Percentiles rank a stretch among this genome's conserved stretches.
Conservation (phyloP, 1,284 basidiomycete species). For the Schizopora paradoxa region DNA sequence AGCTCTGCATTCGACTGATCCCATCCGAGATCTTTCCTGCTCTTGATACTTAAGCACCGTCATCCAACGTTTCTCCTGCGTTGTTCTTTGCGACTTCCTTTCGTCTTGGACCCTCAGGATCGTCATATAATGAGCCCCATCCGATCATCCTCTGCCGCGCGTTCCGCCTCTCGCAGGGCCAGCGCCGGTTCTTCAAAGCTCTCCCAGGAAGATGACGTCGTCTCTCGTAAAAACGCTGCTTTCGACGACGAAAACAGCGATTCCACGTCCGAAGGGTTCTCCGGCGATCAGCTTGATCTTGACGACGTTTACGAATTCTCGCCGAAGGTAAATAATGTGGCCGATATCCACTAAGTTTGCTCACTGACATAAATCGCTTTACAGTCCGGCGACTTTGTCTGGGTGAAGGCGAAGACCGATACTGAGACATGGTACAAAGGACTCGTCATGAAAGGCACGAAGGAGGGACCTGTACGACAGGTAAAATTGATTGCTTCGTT, state of each 20-base stretch:
- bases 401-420: constrained; percentile 16
- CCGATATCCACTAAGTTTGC: background rate
- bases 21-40: too few species aligned
- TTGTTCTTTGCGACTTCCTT: too few species aligned
- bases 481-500: constrained; percentile 4
- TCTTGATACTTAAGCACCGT: too few species aligned
- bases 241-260: constrained; percentile 3
- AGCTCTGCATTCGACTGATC: too few species aligned
- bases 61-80: too few species aligned
- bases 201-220: too few species aligned
- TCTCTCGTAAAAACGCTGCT: too few species aligned
- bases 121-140: too few species aligned
- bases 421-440: constrained; percentile 16
- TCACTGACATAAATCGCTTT: background rate
- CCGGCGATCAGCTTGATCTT: constrained; percentile 5
- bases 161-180: too few species aligned
- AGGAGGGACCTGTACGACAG: constrained; percentile 10
- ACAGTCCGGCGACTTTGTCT: constrained; percentile 16
- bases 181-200: too few species aligned
- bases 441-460: constrained; percentile 10
- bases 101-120: too few species aligned
- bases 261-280: background rate
- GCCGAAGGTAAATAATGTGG: constrained; percentile 9
- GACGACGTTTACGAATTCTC: constrained; percentile 16
- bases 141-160: too few species aligned